Percentiles rank a stretch among this genome's conserved stretches.
These are phyloP conservation scores for Phytophthora melonis DNA, from an alignment of 352 stramenopile species.

Conservation along the genomic window DNA sequence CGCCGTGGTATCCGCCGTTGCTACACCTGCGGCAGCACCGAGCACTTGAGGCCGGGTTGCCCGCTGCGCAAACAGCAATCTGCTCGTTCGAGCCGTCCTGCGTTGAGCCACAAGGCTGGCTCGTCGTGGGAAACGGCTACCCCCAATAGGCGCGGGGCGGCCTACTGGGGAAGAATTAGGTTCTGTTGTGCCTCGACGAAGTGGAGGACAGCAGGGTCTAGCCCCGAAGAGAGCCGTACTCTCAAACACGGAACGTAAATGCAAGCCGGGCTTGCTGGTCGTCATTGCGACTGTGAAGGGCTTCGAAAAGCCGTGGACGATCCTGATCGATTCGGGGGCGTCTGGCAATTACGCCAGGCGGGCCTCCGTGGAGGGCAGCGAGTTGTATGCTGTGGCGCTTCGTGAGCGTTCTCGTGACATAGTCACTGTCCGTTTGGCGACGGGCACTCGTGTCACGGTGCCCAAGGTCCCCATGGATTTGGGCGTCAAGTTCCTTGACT, in stretches of 20 bases:
- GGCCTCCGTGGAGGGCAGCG: not conserved
- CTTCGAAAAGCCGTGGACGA: constrained; percentile 14
- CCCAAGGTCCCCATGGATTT: not conserved
- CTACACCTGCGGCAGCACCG: constrained; percentile 4
- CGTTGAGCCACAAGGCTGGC: not conserved
- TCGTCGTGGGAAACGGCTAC: not conserved
- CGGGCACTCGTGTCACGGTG: not conserved
- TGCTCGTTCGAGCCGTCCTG: not conserved
- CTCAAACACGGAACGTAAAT: constrained; percentile 4
- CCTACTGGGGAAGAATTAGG: not conserved
- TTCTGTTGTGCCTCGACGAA: not conserved
- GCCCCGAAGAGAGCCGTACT: constrained; percentile 5
- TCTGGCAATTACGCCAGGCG: not conserved
- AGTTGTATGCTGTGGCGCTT: not conserved
- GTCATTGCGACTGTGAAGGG: constrained; percentile 9
- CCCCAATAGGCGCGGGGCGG: not conserved
- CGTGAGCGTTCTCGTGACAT: not conserved
- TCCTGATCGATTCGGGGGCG: not conserved
- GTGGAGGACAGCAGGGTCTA: not conserved
- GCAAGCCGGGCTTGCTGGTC: constrained; percentile 19
- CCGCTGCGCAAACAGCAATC: not conserved
- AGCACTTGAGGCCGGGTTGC: not conserved
- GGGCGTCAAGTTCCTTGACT: not conserved
- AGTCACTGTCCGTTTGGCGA: not conserved
- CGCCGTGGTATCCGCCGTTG: not conserved